Evolutionary conservation across 2,329 filamentous ascomycete genomes (phyloP).

Genomic region (Phaeosphaeria sp.): DNA sequence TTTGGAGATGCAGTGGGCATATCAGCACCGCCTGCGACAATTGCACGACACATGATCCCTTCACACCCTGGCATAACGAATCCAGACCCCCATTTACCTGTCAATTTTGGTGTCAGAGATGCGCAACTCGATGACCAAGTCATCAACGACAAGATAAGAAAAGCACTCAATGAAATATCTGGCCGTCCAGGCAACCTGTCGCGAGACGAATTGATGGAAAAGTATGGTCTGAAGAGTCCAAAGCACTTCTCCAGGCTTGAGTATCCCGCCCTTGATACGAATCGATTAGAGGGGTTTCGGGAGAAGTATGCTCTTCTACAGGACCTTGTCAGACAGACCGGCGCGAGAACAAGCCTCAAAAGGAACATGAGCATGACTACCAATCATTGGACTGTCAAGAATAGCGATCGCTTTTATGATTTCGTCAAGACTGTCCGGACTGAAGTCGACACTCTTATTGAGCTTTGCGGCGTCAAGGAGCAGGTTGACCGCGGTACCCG

Average conservation of each 20-base stretch:
- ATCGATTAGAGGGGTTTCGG: conserved; percentile 53
- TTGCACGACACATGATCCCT: conserved; percentile 54
- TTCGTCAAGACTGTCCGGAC: conserved; percentile 51
- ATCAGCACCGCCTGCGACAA: conserved; percentile 50
- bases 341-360: conserved; percentile 40
- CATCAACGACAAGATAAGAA: conserved; percentile 47
- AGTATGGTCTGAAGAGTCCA: conserved; percentile 54
- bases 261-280: conserved; percentile 52
- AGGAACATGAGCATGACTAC: conserved; percentile 44
- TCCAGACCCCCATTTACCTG: conserved; percentile 52
- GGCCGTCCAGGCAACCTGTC: conserved; percentile 49
- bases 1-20: conserved; percentile 57
- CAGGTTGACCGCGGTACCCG: conserved; percentile 53
- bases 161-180: conserved; percentile 53
- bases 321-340: conserved; percentile 45
- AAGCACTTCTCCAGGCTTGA: conserved; percentile 46
- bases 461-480: conserved; percentile 52
- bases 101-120: conserved; percentile 54
- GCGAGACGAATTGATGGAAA: conserved; percentile 54
- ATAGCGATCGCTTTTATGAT: conserved; percentile 48
- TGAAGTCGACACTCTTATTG: conserved; percentile 54
- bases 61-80: conserved; percentile 53
- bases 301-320: conserved; percentile 53
- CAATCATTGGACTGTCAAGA: conserved; percentile 51
- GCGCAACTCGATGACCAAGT: conserved; percentile 49